Evolutionary conservation across 2,329 filamentous ascomycete genomes (phyloP).

Genomic region (Sphaerostilbella broomeana): DNA sequence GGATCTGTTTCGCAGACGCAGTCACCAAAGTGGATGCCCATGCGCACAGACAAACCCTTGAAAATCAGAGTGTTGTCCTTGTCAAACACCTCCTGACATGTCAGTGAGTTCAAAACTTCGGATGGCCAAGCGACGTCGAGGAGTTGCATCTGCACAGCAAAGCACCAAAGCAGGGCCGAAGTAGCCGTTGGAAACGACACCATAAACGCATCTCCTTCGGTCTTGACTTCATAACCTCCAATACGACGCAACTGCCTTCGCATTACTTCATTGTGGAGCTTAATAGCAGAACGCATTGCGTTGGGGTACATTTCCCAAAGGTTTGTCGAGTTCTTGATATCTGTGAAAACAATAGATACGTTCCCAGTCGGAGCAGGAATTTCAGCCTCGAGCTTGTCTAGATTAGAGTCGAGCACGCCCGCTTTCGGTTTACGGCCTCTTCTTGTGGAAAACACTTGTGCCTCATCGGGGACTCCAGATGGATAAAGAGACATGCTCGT

Average conservation of each 20-base stretch:
- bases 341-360: slow-evolving; percentile 91
- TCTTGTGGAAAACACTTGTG: slow-evolving; percentile 55
- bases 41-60: slow-evolving; percentile 86
- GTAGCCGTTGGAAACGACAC: slow-evolving; percentile 96
- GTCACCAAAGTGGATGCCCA: slow-evolving; percentile 94
- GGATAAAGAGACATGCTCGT: slow-evolving; percentile 82
- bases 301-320: slow-evolving; percentile 94
- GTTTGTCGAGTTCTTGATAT: slow-evolving; percentile 97
- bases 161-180: slow-evolving; percentile 90
- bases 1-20: slow-evolving; percentile 94
- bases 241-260: slow-evolving; percentile 86
- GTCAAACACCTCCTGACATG: slow-evolving; percentile 76
- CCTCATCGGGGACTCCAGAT: slow-evolving; percentile 65
- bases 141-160: slow-evolving; percentile 82
- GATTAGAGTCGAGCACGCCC: slow-evolving; percentile 73
- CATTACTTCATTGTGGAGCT: slow-evolving; percentile 96
- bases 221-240: slow-evolving; percentile 98
- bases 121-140: slow-evolving; percentile 89
- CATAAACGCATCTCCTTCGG: slow-evolving; percentile 99
- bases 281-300: slow-evolving; percentile 95
- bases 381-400: slow-evolving; percentile 81
- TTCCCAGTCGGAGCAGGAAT: slow-evolving; percentile 88
- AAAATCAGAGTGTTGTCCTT: slow-evolving; percentile 86
- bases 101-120: slow-evolving; percentile 80
- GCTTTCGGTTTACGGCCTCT: slow-evolving; percentile 58